Evolutionary conservation across 345 rosid species (phyloP).

Genomic region (Eucalyptus virginea): DNA sequence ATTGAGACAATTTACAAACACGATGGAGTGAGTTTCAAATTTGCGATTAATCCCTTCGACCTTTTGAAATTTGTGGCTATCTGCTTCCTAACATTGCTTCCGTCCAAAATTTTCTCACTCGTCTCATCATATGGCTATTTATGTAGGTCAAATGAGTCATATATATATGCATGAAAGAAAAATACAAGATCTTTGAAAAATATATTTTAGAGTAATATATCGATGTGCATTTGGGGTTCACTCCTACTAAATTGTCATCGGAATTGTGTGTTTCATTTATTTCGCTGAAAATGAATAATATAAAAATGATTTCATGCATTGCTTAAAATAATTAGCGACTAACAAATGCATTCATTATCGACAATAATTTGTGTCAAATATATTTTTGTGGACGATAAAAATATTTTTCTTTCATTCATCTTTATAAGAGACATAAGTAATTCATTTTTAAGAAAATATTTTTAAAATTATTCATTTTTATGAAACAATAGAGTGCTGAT

Average conservation of each 20-base stretch:
- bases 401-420: no score
- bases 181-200: neutral
- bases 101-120: neutral
- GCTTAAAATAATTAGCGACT: no score
- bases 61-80: neutral
- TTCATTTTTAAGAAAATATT: no score
- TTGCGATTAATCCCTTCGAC: neutral
- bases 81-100: neutral
- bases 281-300: fast-evolving
- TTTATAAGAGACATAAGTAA: no score
- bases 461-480: no score
- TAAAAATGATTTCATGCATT: no score
- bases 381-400: fast-evolving
- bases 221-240: neutral
- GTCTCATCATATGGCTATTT: neutral
- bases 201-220: neutral
- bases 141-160: neutral
- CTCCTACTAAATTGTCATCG: fast-evolving
- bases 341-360: no score
- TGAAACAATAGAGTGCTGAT: no score
- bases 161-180: neutral
- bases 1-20: neutral
- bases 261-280: no score
- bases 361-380: no score
- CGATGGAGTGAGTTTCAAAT: neutral